These are phyloP conservation scores for Citrullus mucosospermus DNA, from an alignment of 306 rosid species.

Conservation along the genomic window DNA sequence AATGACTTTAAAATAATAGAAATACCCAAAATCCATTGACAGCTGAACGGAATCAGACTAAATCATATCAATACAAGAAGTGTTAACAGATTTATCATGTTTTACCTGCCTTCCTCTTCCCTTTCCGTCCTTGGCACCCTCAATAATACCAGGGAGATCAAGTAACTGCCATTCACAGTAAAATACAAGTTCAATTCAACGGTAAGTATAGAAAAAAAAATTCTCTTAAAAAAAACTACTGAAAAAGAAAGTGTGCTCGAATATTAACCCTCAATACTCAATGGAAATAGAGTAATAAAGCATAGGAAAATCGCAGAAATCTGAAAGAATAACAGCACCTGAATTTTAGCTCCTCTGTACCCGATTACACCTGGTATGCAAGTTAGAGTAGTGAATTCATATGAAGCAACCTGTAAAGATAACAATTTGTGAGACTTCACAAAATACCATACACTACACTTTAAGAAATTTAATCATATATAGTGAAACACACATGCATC, in stretches of 20 bases:
- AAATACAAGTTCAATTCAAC: not conserved
- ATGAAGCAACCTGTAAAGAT: slow-evolving; percentile 80
- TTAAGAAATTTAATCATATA: not conserved
- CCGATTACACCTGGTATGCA: slow-evolving; percentile 94
- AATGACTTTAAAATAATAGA: not conserved
- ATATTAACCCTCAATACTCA: not conserved
- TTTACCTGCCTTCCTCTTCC: slow-evolving; percentile 99
- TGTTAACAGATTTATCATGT: not conserved
- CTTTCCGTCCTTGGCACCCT: slow-evolving; percentile 97
- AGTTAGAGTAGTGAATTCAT: slow-evolving; percentile 92
- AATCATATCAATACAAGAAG: not conserved
- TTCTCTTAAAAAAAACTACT: not conserved
- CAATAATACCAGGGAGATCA: slow-evolving; percentile 98
- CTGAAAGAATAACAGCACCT: slow-evolving; percentile 30
- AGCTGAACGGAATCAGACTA: not conserved
- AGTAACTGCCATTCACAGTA: slow-evolving; percentile 56
- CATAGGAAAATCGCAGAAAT: not conserved
- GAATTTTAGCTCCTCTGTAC: slow-evolving; percentile 92
- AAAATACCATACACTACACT: not conserved
- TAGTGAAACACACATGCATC: not conserved
- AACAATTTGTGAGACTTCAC: not conserved
- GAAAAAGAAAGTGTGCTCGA: not conserved
- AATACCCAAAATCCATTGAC: not conserved
- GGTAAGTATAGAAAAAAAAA: not conserved
- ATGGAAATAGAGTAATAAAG: not conserved